Base-by-base conservation (phyloP, 768 basidiomycete species). In the Pisolithus orientalis region DNA sequence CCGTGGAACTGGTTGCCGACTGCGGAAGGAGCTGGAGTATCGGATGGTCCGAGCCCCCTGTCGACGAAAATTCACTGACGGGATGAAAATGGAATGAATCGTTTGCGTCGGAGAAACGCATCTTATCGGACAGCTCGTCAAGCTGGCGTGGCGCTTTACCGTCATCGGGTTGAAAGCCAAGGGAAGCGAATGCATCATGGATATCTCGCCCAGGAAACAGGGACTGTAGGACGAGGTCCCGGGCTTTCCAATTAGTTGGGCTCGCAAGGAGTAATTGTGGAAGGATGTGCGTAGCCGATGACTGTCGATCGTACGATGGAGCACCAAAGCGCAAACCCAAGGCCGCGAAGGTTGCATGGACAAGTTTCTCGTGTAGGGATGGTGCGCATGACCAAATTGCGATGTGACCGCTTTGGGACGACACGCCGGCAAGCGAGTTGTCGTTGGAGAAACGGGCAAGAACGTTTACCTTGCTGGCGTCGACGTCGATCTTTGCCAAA, bases 21-120 rank as follows among this genome's bases (percentile, higher is more conserved):
- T 52, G 39, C 29, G 38, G 50, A 25, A 67, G 44, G 34, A 68
- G 44, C 32, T 50, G 27, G 25, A 57, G 40, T 51, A 56, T 40
- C 34, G 59, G 59, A 34, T 63, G 55, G 39, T 53, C 47, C 44
- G 55, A 39, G 44, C 58, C 44, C 39, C 37, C 14, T 50, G 43
- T 62, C 57, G 27, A 56, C 50, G 13, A 62, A 50, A 44, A 55
- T 57, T 29, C 67, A 66, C 16, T 67, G 17, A 65, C 55, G 9
- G 69, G 58, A 52, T 83, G 77, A 56, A 91, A 83, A 28, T 69
- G 68, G 65, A 92, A 89, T 1, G 77, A 80, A 62, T 97, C 90
- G 50, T 83, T 83, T 2, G 71, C 70, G 59, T 91, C 92, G 54
- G 78, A 67, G 58, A 90, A 75, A 0, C 74, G 51, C 38, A 61